Conservation (phyloP, 192 early-diverging fungal genomes). For the Kickxella alabastrina region DNA sequence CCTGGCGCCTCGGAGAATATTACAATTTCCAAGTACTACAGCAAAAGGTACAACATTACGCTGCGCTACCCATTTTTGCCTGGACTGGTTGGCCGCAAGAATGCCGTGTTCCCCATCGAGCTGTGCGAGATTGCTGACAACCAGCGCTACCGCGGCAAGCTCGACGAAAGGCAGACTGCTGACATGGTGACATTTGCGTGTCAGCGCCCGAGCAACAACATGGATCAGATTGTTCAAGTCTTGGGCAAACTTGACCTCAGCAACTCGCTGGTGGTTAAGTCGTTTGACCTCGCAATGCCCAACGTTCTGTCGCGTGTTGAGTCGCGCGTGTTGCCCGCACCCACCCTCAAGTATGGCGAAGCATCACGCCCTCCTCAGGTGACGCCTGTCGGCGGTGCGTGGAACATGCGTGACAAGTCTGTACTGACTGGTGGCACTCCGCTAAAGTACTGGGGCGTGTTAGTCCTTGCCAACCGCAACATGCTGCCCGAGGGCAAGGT, state of each 20-base stretch:
- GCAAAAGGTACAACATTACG: conserved; percentile 62
- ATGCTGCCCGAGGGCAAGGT: conserved; percentile 53
- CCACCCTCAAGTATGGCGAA: conserved; percentile 65
- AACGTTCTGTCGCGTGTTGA: conserved; percentile 65
- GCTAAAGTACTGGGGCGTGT: conserved; percentile 77
- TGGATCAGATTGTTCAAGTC: conserved; percentile 72
- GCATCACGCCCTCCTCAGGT: conserved; percentile 49
- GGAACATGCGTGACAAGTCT: conserved; percentile 83
- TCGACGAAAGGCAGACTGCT: conserved; percentile 81
- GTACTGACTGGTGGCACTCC: conserved; percentile 65
- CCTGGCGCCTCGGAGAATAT: conserved; percentile 53
- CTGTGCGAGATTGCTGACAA: conserved; percentile 79
- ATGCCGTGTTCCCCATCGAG: conserved; percentile 84
- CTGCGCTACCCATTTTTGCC: conserved; percentile 80
- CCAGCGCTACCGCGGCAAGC: conserved; percentile 77
- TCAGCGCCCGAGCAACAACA: conserved; percentile 76
- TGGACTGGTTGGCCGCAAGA: conserved; percentile 68
- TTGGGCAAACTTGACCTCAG: conserved; percentile 62
- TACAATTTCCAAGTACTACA: conserved; percentile 77
- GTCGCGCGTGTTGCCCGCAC: conserved; percentile 74
- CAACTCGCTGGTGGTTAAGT: conserved; percentile 67
- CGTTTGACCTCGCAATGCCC: conserved; percentile 70
- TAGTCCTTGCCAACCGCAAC: conserved; percentile 64
- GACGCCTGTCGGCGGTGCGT: conserved; percentile 68
- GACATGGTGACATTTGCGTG: conserved; percentile 96